Evolutionary conservation across 768 basidiomycete species (phyloP).

Genomic region (Sistotremastrum suecicum): DNA sequence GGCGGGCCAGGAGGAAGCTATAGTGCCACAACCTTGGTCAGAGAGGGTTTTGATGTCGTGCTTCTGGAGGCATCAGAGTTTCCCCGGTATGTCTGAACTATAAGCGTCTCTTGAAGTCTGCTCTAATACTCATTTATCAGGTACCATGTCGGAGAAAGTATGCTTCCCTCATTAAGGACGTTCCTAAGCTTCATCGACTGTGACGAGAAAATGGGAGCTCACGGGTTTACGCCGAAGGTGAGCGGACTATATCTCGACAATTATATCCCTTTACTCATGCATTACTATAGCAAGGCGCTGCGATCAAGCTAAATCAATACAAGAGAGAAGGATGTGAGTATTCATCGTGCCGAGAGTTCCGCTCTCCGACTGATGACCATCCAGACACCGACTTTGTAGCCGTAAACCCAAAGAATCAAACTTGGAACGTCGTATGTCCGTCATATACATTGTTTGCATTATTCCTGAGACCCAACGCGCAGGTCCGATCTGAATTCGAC

Average conservation of each 20-base stretch:
- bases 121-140: neutral
- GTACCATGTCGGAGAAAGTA: conserved; percentile 17
- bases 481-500: conserved; percentile 3
- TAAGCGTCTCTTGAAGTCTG: no score
- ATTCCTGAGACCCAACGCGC: neutral
- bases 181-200: conserved; percentile 38
- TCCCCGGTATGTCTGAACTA: neutral
- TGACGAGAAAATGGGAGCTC: conserved; percentile 26
- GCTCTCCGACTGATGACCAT: neutral
- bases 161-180: conserved; percentile 43
- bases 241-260: neutral
- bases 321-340: conserved; percentile 44
- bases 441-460: no score
- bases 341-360: no score
- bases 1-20: neutral
- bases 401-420: conserved; percentile 29
- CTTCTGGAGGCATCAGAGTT: neutral
- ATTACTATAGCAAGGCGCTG: conserved; percentile 36
- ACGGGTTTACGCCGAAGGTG: conserved; percentile 38
- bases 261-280: neutral
- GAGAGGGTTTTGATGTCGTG: neutral
- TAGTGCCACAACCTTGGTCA: neutral
- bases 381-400: conserved; percentile 46
- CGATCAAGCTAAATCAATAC: conserved; percentile 41
- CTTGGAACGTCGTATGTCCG: conserved; percentile 49